These are phyloP conservation scores for Sporothrix mexicana DNA, from an alignment of 2,329 filamentous ascomycete genomes.

Conservation along the genomic window DNA sequence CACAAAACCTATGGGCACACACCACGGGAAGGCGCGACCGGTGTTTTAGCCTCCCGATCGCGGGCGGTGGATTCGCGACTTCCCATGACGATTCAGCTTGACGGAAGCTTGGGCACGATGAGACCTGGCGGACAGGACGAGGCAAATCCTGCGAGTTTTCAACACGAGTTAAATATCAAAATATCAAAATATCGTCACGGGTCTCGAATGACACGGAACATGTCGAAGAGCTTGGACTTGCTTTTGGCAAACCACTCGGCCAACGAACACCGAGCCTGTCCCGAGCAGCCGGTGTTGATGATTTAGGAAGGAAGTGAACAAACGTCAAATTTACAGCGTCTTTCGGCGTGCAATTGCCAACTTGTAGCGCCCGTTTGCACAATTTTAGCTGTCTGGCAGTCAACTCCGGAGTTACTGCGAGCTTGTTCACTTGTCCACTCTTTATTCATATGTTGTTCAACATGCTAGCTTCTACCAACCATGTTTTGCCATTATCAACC, in stretches of 20 bases:
- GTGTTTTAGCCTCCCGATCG: neutral
- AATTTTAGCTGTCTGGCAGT: neutral
- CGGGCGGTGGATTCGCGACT: neutral
- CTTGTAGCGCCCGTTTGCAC: neutral
- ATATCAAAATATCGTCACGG: neutral
- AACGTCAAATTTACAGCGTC: neutral
- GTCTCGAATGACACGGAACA: neutral
- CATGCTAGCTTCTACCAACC: neutral
- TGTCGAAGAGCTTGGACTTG: too few relatives aligned
- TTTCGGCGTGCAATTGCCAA: neutral
- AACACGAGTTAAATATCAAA: too few relatives aligned
- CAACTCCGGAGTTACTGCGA: slow-evolving; percentile 8
- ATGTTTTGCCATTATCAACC: neutral
- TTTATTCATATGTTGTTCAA: neutral
- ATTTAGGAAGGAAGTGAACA: neutral
- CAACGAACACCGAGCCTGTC: neutral
- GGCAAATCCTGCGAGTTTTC: neutral
- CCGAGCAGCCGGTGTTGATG: slow-evolving; percentile 13
- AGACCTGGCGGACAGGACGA: neutral
- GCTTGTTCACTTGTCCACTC: neutral
- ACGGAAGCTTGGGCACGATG: neutral
- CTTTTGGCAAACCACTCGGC: neutral
- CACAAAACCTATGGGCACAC: neutral
- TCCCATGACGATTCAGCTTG: neutral
- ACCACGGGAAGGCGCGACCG: neutral